Evolutionary conservation across 148 eudicot species (phyloP), one percentile per base, ranked within the genome.

Genomic region (Mesembryanthemum crystallinum): DNA sequence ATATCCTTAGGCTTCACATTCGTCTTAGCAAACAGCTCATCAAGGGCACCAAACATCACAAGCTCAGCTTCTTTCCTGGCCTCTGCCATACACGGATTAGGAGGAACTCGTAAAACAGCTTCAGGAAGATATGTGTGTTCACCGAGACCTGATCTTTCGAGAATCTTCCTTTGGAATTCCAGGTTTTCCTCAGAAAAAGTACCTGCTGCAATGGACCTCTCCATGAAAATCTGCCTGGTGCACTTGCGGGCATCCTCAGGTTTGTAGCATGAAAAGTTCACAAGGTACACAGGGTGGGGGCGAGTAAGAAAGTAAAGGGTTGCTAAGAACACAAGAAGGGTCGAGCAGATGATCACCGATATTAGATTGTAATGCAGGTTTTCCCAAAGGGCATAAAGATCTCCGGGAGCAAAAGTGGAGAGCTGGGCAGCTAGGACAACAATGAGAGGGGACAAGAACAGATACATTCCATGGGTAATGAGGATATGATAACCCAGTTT

Each of bases 31-130:
- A 87, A 84, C 3, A 87, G 80, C 72, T 82, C 87, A 55, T 87
- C 89, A 69, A 87, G 81, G 55, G 89, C 89, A 35, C 89, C 89
- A 77, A 60, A 87, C 89, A 87, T 87, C 13, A 87, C 89, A 54
- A 69, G 27, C 75, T 87, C 89, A 0, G 89, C 89, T 71, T 87
- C 89, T 54, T 76, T 82, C 72, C 89, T 87, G 24, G 89, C 89
- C 64, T 84, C 89, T 27, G 81, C 79, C 87, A 87, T 84, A 47
- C 77, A 87, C 0, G 87, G 87, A 45, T 82, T 81, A 1, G 89
- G 87, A 69, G 89, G 89, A 62, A 84, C 84, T 29, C 75, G 69
- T 13, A 84, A 62, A 28, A 87, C 82, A 51, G 89, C 77, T 15
- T 82, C 86, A 39, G 89, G 89, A 32, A 87, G 84, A 42, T 84